Evolutionary conservation across 345 rosid species (phyloP).

Genomic region (Citrus glauca): DNA sequence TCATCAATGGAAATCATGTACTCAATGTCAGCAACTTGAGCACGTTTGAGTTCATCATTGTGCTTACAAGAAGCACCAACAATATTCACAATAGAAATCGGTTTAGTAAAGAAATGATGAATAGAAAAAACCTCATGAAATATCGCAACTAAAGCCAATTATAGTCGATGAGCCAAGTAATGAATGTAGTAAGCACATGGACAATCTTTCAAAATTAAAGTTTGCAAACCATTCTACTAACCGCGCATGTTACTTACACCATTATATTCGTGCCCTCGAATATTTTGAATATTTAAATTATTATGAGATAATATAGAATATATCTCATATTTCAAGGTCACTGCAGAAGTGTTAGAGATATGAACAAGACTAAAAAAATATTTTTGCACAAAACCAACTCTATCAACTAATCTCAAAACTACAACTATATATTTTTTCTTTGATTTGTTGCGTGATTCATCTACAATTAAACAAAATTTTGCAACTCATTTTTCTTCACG

Average conservation of each 20-base stretch:
- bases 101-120: background rate
- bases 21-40: background rate
- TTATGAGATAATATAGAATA: background rate
- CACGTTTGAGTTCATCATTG: background rate
- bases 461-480: no score
- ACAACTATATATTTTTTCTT: no score
- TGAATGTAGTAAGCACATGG: slow-evolving; percentile 2
- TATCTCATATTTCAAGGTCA: no score
- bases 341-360: no score
- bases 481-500: no score
- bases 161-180: slow-evolving; percentile 1
- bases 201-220: background rate
- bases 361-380: no score
- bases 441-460: rapidly evolving
- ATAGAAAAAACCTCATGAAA: background rate
- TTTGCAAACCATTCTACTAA: background rate
- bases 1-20: background rate
- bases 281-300: background rate
- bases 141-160: background rate
- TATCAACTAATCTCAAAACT: no score
- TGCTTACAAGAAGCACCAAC: background rate
- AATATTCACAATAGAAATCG: background rate
- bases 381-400: no score
- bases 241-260: slow-evolving; percentile 6
- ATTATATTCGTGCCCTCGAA: background rate